Percentiles rank a stretch among this genome's conserved stretches.
phyloP scores from a whole-genome alignment of 2,329 filamentous ascomycete species.

The Clarireedia paspali region DNA sequence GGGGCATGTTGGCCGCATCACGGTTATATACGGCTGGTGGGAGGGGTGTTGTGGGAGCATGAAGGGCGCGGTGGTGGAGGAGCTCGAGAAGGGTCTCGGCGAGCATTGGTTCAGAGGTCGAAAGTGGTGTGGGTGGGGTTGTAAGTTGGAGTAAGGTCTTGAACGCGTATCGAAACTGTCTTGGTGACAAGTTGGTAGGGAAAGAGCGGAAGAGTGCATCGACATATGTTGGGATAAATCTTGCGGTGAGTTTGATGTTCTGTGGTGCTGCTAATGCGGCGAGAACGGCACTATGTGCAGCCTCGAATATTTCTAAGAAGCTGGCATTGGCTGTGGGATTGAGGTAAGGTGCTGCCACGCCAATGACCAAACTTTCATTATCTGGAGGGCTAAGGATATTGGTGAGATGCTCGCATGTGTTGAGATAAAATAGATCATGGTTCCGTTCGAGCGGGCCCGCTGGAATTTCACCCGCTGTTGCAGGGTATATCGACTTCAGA shows the following conservation, averaged over 20 bases:
- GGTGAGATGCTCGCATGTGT: conserved; percentile 62
- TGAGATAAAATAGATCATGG: conserved; percentile 67
- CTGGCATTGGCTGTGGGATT: conserved; percentile 33
- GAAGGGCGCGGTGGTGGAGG: conserved; percentile 49
- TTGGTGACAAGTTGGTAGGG: conserved; percentile 54
- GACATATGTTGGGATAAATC: conserved; percentile 60
- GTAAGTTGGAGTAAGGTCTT: conserved; percentile 60
- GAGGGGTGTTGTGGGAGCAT: conserved; percentile 42
- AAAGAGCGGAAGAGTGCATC: conserved; percentile 61
- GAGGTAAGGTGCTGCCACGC: conserved; percentile 57
- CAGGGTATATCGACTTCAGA: conserved; percentile 32
- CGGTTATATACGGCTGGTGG: conserved; percentile 19
- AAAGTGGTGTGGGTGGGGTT: conserved; percentile 54
- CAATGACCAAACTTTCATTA: conserved; percentile 53
- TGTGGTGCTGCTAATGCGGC: conserved; percentile 60
- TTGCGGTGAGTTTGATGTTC: conserved; percentile 51
- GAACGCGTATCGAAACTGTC: conserved; percentile 65
- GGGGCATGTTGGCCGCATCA: conserved; percentile 24
- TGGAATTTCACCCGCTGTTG: conserved; percentile 46
- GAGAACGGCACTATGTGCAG: conserved; percentile 62
- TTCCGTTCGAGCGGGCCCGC: conserved; percentile 55
- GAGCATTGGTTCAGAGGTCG: conserved; percentile 53
- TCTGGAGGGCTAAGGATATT: conserved; percentile 46
- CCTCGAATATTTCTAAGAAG: conserved; percentile 61
- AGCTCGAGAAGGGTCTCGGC: conserved; percentile 59